These are phyloP conservation scores for Nannizziopsis barbatae DNA, from an alignment of 2,329 filamentous ascomycete genomes.

Conservation along the genomic window DNA sequence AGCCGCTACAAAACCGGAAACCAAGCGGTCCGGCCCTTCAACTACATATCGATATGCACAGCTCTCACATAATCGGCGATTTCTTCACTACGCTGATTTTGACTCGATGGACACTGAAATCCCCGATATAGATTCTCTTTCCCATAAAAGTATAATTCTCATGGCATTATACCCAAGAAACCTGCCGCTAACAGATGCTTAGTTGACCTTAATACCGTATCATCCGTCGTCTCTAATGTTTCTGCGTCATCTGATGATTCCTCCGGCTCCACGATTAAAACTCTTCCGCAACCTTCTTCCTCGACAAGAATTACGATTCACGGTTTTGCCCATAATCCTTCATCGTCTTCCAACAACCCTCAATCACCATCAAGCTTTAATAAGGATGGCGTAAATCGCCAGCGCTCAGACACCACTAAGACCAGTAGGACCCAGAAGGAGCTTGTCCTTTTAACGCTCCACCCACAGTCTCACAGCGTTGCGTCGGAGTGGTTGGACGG, in stretches of 20 bases:
- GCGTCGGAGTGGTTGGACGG: conserved; percentile 97
- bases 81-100: conserved; percentile 84
- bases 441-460: conserved; percentile 65
- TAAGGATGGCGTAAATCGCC: conserved; percentile 16
- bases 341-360: conserved; percentile 12
- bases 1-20: conserved; percentile 32
- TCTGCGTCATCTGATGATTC: conserved; percentile 50
- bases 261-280: conserved; percentile 40
- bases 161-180: neutral
- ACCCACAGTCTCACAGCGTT: conserved; percentile 66
- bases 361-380: neutral
- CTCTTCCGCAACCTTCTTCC: conserved; percentile 27
- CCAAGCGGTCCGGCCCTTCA: conserved; percentile 26
- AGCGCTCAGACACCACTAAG: conserved; percentile 24
- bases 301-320: conserved; percentile 84
- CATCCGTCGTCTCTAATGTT: conserved; percentile 88
- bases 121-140: conserved; percentile 60
- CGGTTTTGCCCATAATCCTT: conserved; percentile 45
- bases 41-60: conserved; percentile 70
- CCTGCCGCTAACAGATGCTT: conserved; percentile 9
- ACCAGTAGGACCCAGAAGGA: conserved; percentile 43
- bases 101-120: conserved; percentile 51
- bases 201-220: conserved; percentile 77
- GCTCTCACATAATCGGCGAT: conserved; percentile 81
- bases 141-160: conserved; percentile 54